These are phyloP conservation scores for Russula griseocarnosa DNA, from an alignment of 768 basidiomycete species.

Conservation along the genomic window DNA sequence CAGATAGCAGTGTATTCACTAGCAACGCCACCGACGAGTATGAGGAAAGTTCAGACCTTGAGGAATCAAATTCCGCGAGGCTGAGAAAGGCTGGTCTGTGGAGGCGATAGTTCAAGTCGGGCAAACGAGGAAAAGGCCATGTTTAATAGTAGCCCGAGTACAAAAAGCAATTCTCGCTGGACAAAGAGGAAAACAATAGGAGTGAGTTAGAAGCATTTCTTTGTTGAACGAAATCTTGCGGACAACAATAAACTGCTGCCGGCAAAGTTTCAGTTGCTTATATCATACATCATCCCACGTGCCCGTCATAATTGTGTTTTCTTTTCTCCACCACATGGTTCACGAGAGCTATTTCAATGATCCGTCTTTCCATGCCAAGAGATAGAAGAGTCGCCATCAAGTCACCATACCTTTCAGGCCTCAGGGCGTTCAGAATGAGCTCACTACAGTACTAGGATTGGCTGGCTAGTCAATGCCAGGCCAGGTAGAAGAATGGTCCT, in stretches of 20 bases:
- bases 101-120: not conserved
- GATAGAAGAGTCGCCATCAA: too few relatives aligned
- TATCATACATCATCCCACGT: not conserved
- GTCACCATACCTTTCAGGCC: too few relatives aligned
- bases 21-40: not conserved
- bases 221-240: not conserved
- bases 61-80: too few relatives aligned
- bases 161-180: not conserved
- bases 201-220: not conserved
- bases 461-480: too few relatives aligned
- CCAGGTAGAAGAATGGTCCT: too few relatives aligned
- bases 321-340: too few relatives aligned
- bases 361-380: too few relatives aligned
- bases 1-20: not conserved
- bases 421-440: too few relatives aligned
- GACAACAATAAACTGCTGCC: not conserved
- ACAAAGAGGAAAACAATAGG: conserved; percentile 1
- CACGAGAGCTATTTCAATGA: too few relatives aligned
- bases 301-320: not conserved
- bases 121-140: not conserved
- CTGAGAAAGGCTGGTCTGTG: not conserved
- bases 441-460: too few relatives aligned
- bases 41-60: not conserved
- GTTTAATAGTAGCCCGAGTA: not conserved
- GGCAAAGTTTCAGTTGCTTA: not conserved